Conservation (phyloP, 192 early-diverging fungal species). For the Physocladia obscura region DNA sequence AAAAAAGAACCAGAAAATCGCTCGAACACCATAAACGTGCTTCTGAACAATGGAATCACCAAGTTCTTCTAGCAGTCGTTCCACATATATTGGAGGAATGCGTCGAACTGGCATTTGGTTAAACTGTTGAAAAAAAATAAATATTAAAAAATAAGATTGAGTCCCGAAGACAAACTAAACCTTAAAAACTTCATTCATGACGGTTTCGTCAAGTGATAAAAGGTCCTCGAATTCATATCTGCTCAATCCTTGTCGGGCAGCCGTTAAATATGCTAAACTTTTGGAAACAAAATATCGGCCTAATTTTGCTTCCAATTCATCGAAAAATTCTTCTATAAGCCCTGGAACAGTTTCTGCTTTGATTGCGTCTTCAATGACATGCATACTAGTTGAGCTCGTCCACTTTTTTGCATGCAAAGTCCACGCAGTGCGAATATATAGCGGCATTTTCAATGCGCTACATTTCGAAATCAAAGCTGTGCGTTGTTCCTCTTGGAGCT, state of each 20-base stretch:
- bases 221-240: constrained; percentile 29
- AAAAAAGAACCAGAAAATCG: constrained; percentile 21
- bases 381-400: constrained; percentile 5
- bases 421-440: constrained; percentile 27
- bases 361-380: neutral
- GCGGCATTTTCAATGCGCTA: neutral
- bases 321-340: constrained; percentile 30
- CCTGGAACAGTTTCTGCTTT: constrained; percentile 24
- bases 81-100: constrained; percentile 17
- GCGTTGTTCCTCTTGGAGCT: constrained; percentile 3
- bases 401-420: constrained; percentile 20
- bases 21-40: constrained; percentile 27
- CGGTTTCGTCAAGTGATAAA: constrained; percentile 29
- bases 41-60: constrained; percentile 15
- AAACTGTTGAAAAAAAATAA: neutral
- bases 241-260: constrained; percentile 20
- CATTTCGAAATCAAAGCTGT: constrained; percentile 12
- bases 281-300: constrained; percentile 25
- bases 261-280: constrained; percentile 28
- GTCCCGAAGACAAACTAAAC: neutral
- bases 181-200: constrained; percentile 32
- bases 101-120: constrained; percentile 17
- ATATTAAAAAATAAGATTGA: neutral
- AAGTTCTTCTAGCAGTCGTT: constrained; percentile 26
- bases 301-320: constrained; percentile 17